Percentiles rank a stretch among this genome's conserved stretches.
Conservation (phyloP, 129 eudicot species). For the Centrapalus pauciflorus region DNA sequence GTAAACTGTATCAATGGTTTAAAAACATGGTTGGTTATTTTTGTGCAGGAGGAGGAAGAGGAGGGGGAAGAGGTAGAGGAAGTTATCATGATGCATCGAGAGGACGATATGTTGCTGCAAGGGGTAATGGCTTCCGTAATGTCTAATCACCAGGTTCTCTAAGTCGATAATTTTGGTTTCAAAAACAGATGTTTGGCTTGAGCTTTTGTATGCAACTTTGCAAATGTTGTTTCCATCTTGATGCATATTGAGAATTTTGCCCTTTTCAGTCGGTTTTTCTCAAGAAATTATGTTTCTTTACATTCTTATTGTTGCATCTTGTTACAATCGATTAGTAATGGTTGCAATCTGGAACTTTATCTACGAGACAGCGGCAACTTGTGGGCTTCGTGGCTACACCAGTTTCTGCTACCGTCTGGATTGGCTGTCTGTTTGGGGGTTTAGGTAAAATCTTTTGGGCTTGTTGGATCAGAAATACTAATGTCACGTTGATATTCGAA, state of each 20-base stretch:
- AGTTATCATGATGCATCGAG: slow-evolving; percentile 32
- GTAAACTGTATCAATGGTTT: neutral
- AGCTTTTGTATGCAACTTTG: slow-evolving; percentile 10
- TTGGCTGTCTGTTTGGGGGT: no score
- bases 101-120: slow-evolving; percentile 49
- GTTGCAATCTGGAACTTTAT: no score
- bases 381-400: no score
- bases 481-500: no score
- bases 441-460: no score
- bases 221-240: slow-evolving; percentile 22
- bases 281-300: neutral
- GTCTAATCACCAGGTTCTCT: neutral
- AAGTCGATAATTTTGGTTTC: slow-evolving; percentile 17
- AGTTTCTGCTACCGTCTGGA: no score
- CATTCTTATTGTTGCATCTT: neutral
- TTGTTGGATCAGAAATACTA: no score
- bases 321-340: no score
- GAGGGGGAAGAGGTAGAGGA: slow-evolving; percentile 70
- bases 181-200: slow-evolving; percentile 13
- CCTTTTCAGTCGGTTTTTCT: neutral
- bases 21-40: neutral
- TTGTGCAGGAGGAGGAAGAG: slow-evolving; percentile 74
- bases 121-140: slow-evolving; percentile 53
- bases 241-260: slow-evolving; percentile 17
- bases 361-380: no score